Evolutionary conservation across 163 green algal genomes (phyloP).

Genomic region (Coccomyxa subellipsoidea): DNA sequence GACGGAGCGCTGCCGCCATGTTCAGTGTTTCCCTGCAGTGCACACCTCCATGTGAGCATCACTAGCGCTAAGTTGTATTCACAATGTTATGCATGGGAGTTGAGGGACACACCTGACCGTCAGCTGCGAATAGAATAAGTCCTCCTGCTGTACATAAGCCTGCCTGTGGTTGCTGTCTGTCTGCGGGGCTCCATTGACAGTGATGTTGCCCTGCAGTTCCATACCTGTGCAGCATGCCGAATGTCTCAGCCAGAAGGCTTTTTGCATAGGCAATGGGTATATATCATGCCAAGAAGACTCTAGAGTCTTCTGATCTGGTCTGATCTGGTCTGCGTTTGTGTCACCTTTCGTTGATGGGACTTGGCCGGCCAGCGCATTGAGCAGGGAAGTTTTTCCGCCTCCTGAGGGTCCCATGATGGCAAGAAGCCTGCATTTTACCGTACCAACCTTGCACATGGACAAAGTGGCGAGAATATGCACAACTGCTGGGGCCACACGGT

Average conservation of each 20-base stretch:
- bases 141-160: constrained; percentile 92
- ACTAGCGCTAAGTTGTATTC: too few relatives aligned
- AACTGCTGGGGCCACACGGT: too few relatives aligned
- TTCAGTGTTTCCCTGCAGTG: constrained; percentile 72
- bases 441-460: too few relatives aligned
- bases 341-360: constrained; percentile 38
- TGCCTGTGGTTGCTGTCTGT: constrained; percentile 28
- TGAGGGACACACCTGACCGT: constrained; percentile 62
- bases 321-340: too few relatives aligned
- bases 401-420: constrained; percentile 75
- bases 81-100: too few relatives aligned
- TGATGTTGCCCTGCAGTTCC: constrained; percentile 38
- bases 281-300: too few relatives aligned
- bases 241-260: not conserved
- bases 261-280: too few relatives aligned
- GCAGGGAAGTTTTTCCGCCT: constrained; percentile 82
- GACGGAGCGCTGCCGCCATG: constrained; percentile 76
- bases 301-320: too few relatives aligned
- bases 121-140: constrained; percentile 92
- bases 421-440: constrained; percentile 42
- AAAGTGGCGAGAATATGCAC: too few relatives aligned
- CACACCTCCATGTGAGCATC: not conserved
- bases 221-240: constrained; percentile 16
- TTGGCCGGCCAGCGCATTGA: constrained; percentile 76
- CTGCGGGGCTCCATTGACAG: constrained; percentile 50